Base-by-base conservation (phyloP, 164 flowering plant genomes). In the Hamamelis virginiana region DNA sequence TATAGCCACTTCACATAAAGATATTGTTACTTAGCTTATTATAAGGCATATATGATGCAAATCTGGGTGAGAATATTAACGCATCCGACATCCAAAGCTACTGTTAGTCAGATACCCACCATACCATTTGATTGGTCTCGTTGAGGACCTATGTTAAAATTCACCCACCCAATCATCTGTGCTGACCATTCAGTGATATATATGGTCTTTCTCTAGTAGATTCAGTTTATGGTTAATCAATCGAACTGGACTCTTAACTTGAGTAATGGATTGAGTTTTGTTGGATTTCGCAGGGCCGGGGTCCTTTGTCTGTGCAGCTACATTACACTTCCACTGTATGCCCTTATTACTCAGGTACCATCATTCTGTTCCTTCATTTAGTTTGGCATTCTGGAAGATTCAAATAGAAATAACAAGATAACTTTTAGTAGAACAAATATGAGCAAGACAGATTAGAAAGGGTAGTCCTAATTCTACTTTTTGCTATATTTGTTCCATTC, bases 291-390 rank as follows among this genome's bases (percentile, higher is more conserved):
- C 85, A 87, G 91, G 73, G 75, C 80, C n/a, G 80, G 68, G 4
- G 83, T 69, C 15, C 74, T 85, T 44, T 60, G 67, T 62, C 33
- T 87, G 19, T 87, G 91, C 82, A 85, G 91, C 78, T 87, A 87
- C 76, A 80, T 73, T 52, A 87, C 89, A 0, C 89, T 87, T 64
- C 91, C 89, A 3, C 74, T 87, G 0, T 85, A 87, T 68, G 87
- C 89, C 43, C 87, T 87, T 33, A 76, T 87, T n/a, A 77, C 84
- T 66, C 91, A 87, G 91, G 91, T 87, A 78, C 55, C 18, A 41
- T 16, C 23, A 44, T 28, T 8, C 53, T 16, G 41, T 33, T 33
- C 41, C 41, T 33, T 33, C 41, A 33, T 14, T n/a, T 59, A 5
- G n/a, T 23, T 8, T 64, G 10, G 21, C 6, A 28, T 22, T 55